Evolutionary conservation across 495 filamentous ascomycete genomes (phyloP).

Genomic region (Hypoxylon perforatum): DNA sequence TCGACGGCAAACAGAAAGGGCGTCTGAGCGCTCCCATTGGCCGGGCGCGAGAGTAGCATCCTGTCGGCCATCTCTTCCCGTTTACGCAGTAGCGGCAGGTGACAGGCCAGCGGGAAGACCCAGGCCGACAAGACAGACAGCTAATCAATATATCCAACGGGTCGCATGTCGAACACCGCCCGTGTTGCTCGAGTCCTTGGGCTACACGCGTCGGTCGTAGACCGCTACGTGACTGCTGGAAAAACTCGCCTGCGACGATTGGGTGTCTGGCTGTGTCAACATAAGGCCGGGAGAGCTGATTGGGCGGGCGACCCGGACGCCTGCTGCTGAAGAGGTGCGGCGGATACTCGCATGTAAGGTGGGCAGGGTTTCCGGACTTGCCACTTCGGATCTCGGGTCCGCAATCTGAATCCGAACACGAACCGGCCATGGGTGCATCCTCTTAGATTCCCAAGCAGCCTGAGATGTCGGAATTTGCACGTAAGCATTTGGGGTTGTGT

Average conservation of each 20-base stretch:
- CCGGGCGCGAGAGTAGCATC: background rate
- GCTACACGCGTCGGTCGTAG: slow-evolving; percentile 1
- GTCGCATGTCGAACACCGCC: background rate
- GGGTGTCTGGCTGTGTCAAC: slow-evolving; percentile 22
- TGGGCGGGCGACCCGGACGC: slow-evolving; percentile 14
- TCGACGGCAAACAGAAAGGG: background rate
- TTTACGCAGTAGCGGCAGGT: slow-evolving; percentile 6
- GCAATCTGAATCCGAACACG: slow-evolving; percentile 33
- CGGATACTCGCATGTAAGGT: slow-evolving; percentile 32
- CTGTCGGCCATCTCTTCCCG: background rate
- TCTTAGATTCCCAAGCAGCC: slow-evolving; percentile 7
- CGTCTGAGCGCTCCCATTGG: background rate
- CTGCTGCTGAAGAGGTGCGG: slow-evolving; percentile 11
- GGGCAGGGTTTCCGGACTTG: slow-evolving; percentile 12
- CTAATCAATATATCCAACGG: background rate
- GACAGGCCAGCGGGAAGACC: background rate
- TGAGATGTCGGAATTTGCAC: slow-evolving; percentile 1
- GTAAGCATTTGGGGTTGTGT: background rate
- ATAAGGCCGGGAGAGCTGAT: slow-evolving; percentile 8
- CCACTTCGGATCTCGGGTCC: slow-evolving; percentile 37
- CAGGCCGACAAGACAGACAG: background rate
- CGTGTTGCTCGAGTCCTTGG: background rate
- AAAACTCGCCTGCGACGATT: slow-evolving; percentile 4
- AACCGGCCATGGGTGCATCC: slow-evolving; percentile 8
- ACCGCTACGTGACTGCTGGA: background rate